phyloP scores from a whole-genome alignment of 352 stramenopile species.

The Globisporangium abappressorium region DNA sequence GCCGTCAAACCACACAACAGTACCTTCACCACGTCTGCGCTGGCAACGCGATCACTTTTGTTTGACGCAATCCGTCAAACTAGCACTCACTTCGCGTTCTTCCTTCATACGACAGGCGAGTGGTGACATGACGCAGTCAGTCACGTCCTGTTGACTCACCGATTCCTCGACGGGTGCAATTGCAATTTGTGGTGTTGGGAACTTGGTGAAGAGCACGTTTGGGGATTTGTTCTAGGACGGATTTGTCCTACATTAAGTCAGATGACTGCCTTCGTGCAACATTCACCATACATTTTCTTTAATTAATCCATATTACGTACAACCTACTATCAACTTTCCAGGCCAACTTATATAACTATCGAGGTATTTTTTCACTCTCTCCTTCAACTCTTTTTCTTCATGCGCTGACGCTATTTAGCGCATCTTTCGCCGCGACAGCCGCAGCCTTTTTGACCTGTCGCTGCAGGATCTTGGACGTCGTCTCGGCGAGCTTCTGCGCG shows the following conservation, averaged over 20 bases:
- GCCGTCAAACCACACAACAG: too few relatives aligned
- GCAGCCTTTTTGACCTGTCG: neutral
- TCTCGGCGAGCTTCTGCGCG: constrained; percentile 15
- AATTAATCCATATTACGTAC: neutral
- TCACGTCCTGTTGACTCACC: neutral
- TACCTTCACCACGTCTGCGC: neutral
- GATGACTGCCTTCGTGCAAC: too few relatives aligned
- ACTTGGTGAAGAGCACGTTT: neutral
- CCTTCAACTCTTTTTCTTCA: neutral
- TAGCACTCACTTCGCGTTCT: neutral
- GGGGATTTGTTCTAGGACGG: neutral
- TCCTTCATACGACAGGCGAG: neutral
- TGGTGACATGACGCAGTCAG: neutral
- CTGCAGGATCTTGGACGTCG: constrained; percentile 12
- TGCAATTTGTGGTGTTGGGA: neutral
- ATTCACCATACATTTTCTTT: too few relatives aligned
- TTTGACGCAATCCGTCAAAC: neutral
- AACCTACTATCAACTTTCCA: neutral
- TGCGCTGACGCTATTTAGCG: neutral
- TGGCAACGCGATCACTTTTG: neutral
- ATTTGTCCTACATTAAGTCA: too few relatives aligned
- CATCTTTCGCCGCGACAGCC: neutral
- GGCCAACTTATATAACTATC: neutral
- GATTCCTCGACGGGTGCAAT: neutral
- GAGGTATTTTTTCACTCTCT: neutral